phyloP scores from a whole-genome alignment of 2,329 filamentous ascomycete species.

The Aspergillus fructus region DNA sequence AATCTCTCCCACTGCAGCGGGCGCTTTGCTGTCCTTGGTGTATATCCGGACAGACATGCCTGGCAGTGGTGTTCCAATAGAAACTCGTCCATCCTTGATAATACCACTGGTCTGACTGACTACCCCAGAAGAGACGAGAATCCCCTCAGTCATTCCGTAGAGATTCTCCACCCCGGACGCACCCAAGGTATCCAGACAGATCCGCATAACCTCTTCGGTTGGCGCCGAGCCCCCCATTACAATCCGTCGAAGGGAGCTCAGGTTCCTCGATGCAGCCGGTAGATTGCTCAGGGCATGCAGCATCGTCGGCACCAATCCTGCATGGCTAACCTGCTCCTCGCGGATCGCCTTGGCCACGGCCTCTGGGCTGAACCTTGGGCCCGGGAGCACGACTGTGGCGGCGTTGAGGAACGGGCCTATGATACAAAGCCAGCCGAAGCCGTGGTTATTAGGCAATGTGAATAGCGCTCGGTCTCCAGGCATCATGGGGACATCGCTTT shows the following conservation, averaged over 20 bases:
- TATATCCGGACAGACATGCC: neutral
- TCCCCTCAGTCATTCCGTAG: neutral
- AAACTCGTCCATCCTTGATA: too few species aligned
- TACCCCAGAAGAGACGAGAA: neutral
- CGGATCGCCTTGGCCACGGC: neutral
- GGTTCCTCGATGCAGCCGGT: neutral
- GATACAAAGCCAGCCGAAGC: neutral
- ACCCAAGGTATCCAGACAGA: neutral
- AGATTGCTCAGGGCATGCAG: neutral
- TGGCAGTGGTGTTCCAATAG: too few species aligned
- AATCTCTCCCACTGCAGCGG: neutral
- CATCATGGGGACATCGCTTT: neutral
- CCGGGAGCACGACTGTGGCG: neutral
- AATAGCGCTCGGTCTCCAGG: neutral
- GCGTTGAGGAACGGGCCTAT: neutral
- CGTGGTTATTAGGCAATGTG: neutral
- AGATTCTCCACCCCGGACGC: neutral
- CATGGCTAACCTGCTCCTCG: neutral
- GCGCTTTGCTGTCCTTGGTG: neutral
- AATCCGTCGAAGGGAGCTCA: neutral
- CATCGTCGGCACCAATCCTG: neutral
- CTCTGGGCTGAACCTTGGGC: neutral
- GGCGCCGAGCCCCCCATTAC: neutral
- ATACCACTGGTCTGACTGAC: neutral
- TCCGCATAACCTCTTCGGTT: neutral